Base-by-base conservation (phyloP, 2,329 filamentous ascomycete genomes). In the Aspergillus uvarum region DNA sequence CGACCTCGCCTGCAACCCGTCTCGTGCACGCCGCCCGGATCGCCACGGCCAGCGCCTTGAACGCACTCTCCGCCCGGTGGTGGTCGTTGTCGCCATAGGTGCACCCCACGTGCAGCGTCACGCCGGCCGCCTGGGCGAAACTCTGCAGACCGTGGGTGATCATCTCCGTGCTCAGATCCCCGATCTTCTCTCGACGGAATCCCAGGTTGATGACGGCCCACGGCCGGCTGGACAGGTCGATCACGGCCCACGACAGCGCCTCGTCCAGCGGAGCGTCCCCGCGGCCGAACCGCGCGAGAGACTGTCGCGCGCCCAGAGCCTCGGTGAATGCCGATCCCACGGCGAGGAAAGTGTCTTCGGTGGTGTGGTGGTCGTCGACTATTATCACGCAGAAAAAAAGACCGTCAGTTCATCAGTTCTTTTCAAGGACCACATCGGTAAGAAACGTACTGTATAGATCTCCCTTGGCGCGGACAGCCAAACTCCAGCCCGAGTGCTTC, bases 331-430 rank as follows among this genome's bases (percentile, higher is more conserved):
- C 92, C 67, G 84, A 82, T 52, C 95, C 95, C 22, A 99, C 87
- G 14, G 94, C 92, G 66, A 99, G 89, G 79, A 91, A 97, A 61
- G 91, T 89, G 75, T 99, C 95, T 82, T 99, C 95, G 65, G 93
- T 90, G 8, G 94, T 97, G 85, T 99, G 95, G 81, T 99, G 95
- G 83, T 98, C 95, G 80, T 99, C 95, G 76, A 99, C 92, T 94
- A 31, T 29, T 8, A 29, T 10, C 26, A 5, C 24, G 5, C 7
- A 8, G 2, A 29, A 8, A 29, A 8, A 2, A 29, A 8, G 22
- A 22, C 8, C 1, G 7, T 29, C 26, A 29, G 26, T 10, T 8
- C 26, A 29, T 29, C 26, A 8, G 0, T 10, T 2, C 26, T 29
- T 10, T 10, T 8, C 1, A 3, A 2, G 26, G 1, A 29, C 8